Conservation (phyloP, 495 filamentous ascomycete species). For the Cryomyces antarcticus region DNA sequence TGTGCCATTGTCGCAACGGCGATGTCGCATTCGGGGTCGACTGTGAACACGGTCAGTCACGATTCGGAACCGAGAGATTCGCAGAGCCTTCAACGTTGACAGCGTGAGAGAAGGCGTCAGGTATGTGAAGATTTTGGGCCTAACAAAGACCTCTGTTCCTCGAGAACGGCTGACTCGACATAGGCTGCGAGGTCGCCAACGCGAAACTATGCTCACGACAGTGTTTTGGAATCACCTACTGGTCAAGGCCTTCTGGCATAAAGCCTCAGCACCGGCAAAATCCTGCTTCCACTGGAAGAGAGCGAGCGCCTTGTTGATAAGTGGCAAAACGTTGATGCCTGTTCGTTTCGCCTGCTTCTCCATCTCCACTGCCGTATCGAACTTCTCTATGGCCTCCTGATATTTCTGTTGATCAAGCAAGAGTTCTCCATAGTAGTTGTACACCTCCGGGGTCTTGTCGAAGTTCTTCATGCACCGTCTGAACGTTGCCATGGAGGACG, state of each 20-base stretch:
- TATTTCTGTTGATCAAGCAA: conserved; percentile 92
- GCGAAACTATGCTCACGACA: no score
- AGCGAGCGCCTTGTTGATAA: conserved; percentile 96
- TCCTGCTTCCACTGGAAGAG: conserved; percentile 98
- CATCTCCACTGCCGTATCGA: conserved; percentile 93
- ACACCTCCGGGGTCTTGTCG: conserved; percentile 85
- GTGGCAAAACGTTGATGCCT: conserved; percentile 87
- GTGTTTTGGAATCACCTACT: conserved; percentile 36
- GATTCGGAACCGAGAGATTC: no score
- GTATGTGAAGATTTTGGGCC: no score
- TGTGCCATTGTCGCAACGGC: conserved; percentile 98
- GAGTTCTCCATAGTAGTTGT: conserved; percentile 99
- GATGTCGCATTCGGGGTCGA: conserved; percentile 97
- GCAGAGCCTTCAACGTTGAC: no score
- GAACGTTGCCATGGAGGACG: conserved; percentile 97
- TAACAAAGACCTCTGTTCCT: no score
- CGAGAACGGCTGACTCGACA: no score
- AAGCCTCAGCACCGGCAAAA: conserved; percentile 79
- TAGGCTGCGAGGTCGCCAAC: no score
- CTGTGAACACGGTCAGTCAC: conserved; percentile 27
- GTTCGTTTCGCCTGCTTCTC: conserved; percentile 83
- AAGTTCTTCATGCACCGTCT: conserved; percentile 96
- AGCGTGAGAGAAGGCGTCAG: no score
- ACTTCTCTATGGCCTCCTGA: conserved; percentile 91
- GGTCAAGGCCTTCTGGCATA: conserved; percentile 92